Conservation (phyloP, 2,329 filamentous ascomycete genomes). For the Furcasterigmium furcatum region DNA sequence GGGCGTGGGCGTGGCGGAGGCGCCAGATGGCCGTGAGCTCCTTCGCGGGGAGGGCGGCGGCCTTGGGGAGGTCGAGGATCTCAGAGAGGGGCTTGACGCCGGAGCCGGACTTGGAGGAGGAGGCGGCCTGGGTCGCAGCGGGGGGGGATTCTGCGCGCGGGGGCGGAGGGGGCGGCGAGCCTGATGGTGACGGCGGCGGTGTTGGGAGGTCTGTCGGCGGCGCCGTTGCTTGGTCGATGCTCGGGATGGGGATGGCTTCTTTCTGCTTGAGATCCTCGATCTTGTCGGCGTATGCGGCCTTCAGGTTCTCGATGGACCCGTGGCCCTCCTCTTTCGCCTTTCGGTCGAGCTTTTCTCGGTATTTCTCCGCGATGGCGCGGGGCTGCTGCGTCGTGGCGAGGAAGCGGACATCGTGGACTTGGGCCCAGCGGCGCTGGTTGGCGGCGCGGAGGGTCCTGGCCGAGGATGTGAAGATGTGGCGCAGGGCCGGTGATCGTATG, state of each 20-base stretch:
- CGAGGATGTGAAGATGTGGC: conserved; percentile 35
- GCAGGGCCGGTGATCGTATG: conserved; percentile 43
- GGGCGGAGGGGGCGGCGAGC: conserved; percentile 7
- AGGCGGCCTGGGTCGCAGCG: conserved; percentile 11
- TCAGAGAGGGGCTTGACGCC: conserved; percentile 44
- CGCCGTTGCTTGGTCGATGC: conserved; percentile 19
- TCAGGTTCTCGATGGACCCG: conserved; percentile 70
- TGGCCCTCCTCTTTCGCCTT: conserved; percentile 76
- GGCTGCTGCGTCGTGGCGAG: conserved; percentile 73
- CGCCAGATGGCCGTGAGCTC: conserved; percentile 91
- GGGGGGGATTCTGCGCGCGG: conserved; percentile 25
- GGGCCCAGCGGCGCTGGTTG: conserved; percentile 80
- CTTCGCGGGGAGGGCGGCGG: conserved; percentile 65
- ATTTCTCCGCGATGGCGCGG: conserved; percentile 74
- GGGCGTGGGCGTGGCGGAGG: conserved; percentile 72
- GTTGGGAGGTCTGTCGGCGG: conserved; percentile 24
- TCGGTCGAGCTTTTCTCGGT: conserved; percentile 76
- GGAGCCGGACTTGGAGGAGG: conserved; percentile 20
- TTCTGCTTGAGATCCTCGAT: conserved; percentile 70
- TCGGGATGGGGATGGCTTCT: conserved; percentile 50
- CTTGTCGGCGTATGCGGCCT: conserved; percentile 79
- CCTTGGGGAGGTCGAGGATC: conserved; percentile 76
- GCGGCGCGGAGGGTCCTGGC: conserved; percentile 25
- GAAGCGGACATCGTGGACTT: conserved; percentile 89
- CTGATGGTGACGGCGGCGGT: conserved; percentile 16